These are phyloP conservation scores for Aspergillus viridinutans DNA, from an alignment of 2,329 filamentous ascomycete species.

Conservation along the genomic window DNA sequence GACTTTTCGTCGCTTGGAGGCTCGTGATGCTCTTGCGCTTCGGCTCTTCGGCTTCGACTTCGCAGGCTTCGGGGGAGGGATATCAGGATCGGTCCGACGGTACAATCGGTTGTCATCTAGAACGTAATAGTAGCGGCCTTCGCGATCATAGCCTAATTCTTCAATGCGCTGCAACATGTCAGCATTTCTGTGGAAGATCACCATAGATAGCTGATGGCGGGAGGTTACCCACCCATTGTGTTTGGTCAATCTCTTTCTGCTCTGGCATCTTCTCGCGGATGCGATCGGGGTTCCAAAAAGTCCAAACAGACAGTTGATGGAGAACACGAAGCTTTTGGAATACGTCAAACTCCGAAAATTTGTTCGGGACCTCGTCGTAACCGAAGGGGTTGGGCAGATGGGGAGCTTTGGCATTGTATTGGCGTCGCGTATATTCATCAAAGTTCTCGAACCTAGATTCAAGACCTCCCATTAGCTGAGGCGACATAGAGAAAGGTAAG, in stretches of 20 bases:
- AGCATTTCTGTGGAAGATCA: conserved; percentile 2
- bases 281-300: conserved; percentile 79
- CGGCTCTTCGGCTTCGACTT: conserved; percentile 64
- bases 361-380: conserved; percentile 64
- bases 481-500: background rate
- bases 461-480: conserved; percentile 5
- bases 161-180: conserved; percentile 39
- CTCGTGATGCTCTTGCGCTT: conserved; percentile 60
- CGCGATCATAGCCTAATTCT: conserved; percentile 70
- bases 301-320: conserved; percentile 86
- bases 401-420: conserved; percentile 79
- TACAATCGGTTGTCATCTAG: conserved; percentile 94
- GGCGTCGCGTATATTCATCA: conserved; percentile 86
- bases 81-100: conserved; percentile 71
- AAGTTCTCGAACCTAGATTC: conserved; percentile 71
- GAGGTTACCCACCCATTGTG: conserved; percentile 65
- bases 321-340: conserved; percentile 74
- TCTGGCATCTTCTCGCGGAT: conserved; percentile 84
- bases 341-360: conserved; percentile 76
- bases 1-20: conserved; percentile 66
- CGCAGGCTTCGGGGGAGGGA: conserved; percentile 51
- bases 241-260: conserved; percentile 74
- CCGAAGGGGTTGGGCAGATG: conserved; percentile 76
- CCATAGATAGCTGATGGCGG: background rate
- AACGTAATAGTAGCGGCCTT: conserved; percentile 83